These are phyloP conservation scores for Parathielavia appendiculata DNA, from an alignment of 495 filamentous ascomycete genomes.

Conservation along the genomic window DNA sequence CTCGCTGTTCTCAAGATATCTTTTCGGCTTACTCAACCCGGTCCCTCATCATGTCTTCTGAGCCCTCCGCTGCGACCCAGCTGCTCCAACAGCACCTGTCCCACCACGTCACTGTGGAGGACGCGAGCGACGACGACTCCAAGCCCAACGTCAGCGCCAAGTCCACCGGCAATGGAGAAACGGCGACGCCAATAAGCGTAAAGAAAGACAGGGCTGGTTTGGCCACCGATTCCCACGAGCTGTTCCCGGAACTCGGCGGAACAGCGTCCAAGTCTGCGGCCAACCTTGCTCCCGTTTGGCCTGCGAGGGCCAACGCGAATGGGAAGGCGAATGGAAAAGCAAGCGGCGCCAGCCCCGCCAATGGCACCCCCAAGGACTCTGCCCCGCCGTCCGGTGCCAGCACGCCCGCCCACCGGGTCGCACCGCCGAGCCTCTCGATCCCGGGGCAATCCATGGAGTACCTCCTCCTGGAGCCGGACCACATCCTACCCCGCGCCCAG, in stretches of 20 bases:
- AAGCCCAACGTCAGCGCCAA: conserved; percentile 34
- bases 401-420: conserved; percentile 48
- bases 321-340: conserved; percentile 40
- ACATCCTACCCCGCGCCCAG: conserved; percentile 66
- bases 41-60: conserved; percentile 27
- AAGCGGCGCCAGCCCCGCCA: conserved; percentile 50
- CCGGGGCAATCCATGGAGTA: conserved; percentile 75
- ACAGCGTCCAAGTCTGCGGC: conserved; percentile 54
- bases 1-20: background rate
- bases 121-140: conserved; percentile 68
- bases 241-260: conserved; percentile 82
- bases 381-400: conserved; percentile 53
- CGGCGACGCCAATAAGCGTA: too few relatives aligned
- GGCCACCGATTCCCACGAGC: conserved; percentile 72
- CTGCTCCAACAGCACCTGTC: conserved; percentile 71
- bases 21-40: background rate
- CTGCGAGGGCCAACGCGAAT: conserved; percentile 42
- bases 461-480: conserved; percentile 62
- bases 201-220: conserved; percentile 36
- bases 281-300: conserved; percentile 59
- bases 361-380: conserved; percentile 50
- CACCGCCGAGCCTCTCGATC: conserved; percentile 59
- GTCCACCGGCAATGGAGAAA: background rate
- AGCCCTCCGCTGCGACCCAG: conserved; percentile 61
- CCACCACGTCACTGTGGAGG: conserved; percentile 71